Evolutionary conservation across 148 eudicot species (phyloP), one percentile per base, ranked within the genome.

Genomic region (Spergularia bocconei): DNA sequence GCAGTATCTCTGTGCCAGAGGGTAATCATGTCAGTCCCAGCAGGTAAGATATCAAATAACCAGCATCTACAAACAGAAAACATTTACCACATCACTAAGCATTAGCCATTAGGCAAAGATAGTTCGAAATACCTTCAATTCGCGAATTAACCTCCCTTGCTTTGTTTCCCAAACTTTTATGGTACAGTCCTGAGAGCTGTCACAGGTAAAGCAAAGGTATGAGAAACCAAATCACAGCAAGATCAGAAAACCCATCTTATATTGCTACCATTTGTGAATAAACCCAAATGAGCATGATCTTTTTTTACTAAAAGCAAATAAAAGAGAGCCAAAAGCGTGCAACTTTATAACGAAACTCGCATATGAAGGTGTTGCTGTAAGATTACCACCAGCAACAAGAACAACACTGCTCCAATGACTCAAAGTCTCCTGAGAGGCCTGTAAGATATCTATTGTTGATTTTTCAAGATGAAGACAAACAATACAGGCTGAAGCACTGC

Each of bases 121-220:
- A 38, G 53, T 60, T 15, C 23, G 14, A 33, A 60, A 20, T 75
- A 91, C 98, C 97, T 94, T 94, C 67, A 94, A 77, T 85, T 91
- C 96, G 38, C 96, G 93, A 63, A 94, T 91, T 79, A 94, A 76
- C 85, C 90, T 94, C 77, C 98, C 98, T 75, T 88, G 86, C 63
- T 87, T 72, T 44, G 98, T 88, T 83, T 94, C 96, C 98, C 98
- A 94, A 50, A 91, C 92, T 82, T 94, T 94, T 65, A 94, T 94
- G 14, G 96, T 88, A 74, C 96, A 94, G 80, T 94, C 98, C 80
- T 91, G 97, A 75, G 98, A 94, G 55, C 98, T 94, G 91, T 76
- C 79, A 72, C 64, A 79, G 50, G 55, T 19, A 67, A 15, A 57
- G 82, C 72, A 48, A 21, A 54, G 57, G 44, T 69, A n/a, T 38